Evolutionary conservation across 129 eudicot species (phyloP).

Genomic region (Escallonia rubra): DNA sequence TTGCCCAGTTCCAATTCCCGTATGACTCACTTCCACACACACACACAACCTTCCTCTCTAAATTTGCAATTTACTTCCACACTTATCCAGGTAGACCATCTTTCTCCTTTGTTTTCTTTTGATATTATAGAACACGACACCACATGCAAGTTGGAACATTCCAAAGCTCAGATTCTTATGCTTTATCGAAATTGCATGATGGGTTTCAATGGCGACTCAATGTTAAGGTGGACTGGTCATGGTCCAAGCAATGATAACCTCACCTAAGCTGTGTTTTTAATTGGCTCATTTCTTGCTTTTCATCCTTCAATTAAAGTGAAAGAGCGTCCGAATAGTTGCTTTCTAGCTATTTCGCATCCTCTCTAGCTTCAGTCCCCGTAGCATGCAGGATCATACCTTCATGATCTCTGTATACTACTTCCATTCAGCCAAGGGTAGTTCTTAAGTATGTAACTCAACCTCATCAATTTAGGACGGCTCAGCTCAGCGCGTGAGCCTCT

Average conservation of each 20-base stretch:
- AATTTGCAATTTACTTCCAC: constrained; percentile 6
- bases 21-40: constrained; percentile 12
- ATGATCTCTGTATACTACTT: not conserved
- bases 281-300: constrained; percentile 24
- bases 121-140: constrained; percentile 11
- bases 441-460: too few species aligned
- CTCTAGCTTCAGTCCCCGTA: not conserved
- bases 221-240: constrained; percentile 19
- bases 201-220: constrained; percentile 29
- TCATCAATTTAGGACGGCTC: too few species aligned
- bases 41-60: constrained; percentile 20
- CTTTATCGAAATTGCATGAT: constrained; percentile 30
- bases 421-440: too few species aligned
- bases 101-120: constrained; percentile 20
- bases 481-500: too few species aligned
- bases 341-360: constrained; percentile 10
- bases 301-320: constrained; percentile 19
- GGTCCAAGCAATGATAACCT: constrained; percentile 14
- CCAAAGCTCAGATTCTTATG: constrained; percentile 37
- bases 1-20: constrained; percentile 18
- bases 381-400: not conserved
- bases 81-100: constrained; percentile 33
- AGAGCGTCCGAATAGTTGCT: constrained; percentile 15
- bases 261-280: constrained; percentile 13
- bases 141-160: constrained; percentile 49